A percentile compares a stretch with the other conserved stretches of the same genome.
Conservation (phyloP, 495 filamentous ascomycete species). For the Hypoxylon fragiforme region DNA sequence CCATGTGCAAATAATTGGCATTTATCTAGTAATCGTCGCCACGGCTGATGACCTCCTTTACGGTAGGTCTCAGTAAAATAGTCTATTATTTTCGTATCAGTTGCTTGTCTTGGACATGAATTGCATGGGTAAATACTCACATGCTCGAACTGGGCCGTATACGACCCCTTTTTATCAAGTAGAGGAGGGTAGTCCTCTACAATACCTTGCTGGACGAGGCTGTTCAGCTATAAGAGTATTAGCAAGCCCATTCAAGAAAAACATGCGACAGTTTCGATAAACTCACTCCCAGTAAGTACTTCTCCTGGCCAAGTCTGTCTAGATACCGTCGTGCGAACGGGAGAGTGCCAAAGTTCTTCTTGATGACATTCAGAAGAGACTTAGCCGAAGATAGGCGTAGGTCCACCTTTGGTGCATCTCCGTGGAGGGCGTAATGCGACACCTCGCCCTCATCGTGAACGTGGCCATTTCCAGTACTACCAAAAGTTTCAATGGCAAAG, state of each 20-base stretch:
- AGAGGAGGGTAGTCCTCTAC: conserved; percentile 90
- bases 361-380: conserved; percentile 79
- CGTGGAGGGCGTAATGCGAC: conserved; percentile 73
- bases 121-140: conserved; percentile 53
- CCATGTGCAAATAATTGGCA: no score
- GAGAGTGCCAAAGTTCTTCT: conserved; percentile 89
- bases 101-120: conserved; percentile 27
- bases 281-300: conserved; percentile 81
- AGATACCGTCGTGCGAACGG: conserved; percentile 86
- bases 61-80: conserved; percentile 80
- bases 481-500: conserved; percentile 93
- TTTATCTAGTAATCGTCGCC: conserved; percentile 82
- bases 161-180: conserved; percentile 90
- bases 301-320: conserved; percentile 83
- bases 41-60: conserved; percentile 91
- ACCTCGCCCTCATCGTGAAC: conserved; percentile 81
- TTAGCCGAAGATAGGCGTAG: conserved; percentile 76
- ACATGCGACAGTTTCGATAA: background rate
- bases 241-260: conserved; percentile 7
- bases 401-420: conserved; percentile 66
- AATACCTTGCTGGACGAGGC: conserved; percentile 79
- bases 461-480: conserved; percentile 86
- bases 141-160: conserved; percentile 94
- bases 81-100: conserved; percentile 59
- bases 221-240: conserved; percentile 70